These are phyloP conservation scores for Wickerhamomyces sp. DNA, from an alignment of 1,139 yeast species.

Conservation along the genomic window DNA sequence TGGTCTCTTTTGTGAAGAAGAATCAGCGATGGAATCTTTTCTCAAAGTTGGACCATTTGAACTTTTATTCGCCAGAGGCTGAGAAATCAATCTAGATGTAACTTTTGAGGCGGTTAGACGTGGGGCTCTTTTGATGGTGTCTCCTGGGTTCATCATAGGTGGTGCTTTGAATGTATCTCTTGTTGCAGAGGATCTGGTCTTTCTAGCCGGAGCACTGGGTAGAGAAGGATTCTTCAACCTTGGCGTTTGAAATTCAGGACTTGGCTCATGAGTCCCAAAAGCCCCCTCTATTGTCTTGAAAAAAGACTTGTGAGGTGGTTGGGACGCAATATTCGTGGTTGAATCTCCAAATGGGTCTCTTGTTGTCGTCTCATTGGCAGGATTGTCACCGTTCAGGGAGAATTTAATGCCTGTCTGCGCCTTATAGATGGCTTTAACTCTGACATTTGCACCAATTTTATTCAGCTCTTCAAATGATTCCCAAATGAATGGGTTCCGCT, in stretches of 20 bases:
- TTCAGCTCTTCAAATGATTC: conserved; percentile 82
- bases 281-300: background rate
- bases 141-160: conserved; percentile 11
- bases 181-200: conserved; percentile 33
- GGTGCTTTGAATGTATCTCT: conserved; percentile 31
- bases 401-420: conserved; percentile 11
- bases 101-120: conserved; percentile 37
- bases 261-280: background rate
- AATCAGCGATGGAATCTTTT: conserved; percentile 10
- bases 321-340: conserved; percentile 8
- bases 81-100: conserved; percentile 49
- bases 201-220: conserved; percentile 54
- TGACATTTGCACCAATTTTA: conserved; percentile 62
- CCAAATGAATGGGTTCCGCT: conserved; percentile 74
- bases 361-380: conserved; percentile 5
- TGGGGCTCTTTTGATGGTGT: conserved; percentile 17
- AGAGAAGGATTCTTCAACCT: conserved; percentile 36
- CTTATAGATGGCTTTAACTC: conserved; percentile 56
- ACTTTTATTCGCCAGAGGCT: conserved; percentile 31
- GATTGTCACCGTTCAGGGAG: conserved; percentile 4
- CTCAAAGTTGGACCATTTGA: conserved; percentile 9
- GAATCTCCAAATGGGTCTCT: conserved; percentile 27
- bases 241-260: conserved; percentile 38
- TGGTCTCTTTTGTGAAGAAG: conserved; percentile 15
- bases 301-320: background rate